Percentiles rank a stretch among this genome's conserved stretches.
These are phyloP conservation scores for Talaromyces piceae DNA, from an alignment of 2,329 filamentous ascomycete genomes.

Conservation along the genomic window DNA sequence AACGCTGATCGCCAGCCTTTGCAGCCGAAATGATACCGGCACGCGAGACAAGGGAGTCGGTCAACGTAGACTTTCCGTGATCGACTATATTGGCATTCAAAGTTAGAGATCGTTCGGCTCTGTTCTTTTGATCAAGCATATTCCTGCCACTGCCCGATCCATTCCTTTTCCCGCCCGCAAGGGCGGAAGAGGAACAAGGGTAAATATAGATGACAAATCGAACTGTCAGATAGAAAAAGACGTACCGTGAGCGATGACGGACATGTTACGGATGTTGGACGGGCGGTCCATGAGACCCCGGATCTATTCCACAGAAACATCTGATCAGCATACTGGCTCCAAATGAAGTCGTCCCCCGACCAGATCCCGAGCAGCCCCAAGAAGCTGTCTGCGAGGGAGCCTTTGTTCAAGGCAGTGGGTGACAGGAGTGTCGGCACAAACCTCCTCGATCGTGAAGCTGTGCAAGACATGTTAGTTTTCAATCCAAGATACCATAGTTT, in stretches of 20 bases:
- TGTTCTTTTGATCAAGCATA: no score
- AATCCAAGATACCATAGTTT: not conserved
- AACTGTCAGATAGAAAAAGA: conserved; percentile 10
- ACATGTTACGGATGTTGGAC: conserved; percentile 84
- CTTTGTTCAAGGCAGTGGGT: no score
- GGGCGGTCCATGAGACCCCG: conserved; percentile 43
- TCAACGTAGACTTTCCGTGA: conserved; percentile 99
- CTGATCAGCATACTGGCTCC: not conserved
- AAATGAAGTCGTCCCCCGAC: not conserved
- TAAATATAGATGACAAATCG: not conserved
- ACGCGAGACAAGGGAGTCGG: conserved; percentile 98
- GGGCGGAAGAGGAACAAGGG: conserved; percentile 5
- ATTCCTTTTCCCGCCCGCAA: not conserved
- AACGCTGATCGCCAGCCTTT: conserved; percentile 92
- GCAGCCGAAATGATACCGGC: conserved; percentile 98
- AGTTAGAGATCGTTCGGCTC: not conserved
- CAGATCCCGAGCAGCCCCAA: conserved; percentile 1
- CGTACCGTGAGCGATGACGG: conserved; percentile 95
- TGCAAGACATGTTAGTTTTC: conserved; percentile 24
- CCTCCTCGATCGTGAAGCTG: conserved; percentile 97
- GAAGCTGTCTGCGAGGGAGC: no score
- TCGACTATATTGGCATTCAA: conserved; percentile 54
- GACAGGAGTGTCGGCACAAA: conserved; percentile 39
- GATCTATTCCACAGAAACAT: conserved; percentile 31
- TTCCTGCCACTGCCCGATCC: not conserved